These are phyloP conservation scores for Cystofilobasidium ferigula DNA, from an alignment of 768 basidiomycete genomes.

Conservation along the genomic window DNA sequence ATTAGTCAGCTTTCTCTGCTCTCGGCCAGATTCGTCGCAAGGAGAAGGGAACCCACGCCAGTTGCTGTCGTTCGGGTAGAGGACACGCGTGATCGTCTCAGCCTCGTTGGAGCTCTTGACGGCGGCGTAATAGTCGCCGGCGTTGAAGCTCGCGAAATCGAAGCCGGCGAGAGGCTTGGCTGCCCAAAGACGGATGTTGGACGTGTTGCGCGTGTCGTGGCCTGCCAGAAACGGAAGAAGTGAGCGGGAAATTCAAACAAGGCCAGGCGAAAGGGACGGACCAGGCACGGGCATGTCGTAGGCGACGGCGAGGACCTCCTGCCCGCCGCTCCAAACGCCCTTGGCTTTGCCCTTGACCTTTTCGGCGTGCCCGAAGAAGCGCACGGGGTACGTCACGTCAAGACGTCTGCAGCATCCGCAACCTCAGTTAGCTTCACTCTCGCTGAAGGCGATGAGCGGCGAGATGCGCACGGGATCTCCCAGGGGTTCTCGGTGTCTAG, in stretches of 20 bases:
- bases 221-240: neutral
- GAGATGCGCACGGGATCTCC: conserved; percentile 38
- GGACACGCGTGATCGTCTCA: conserved; percentile 81
- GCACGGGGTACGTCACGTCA: conserved; percentile 55
- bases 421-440: too few species aligned
- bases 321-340: conserved; percentile 57
- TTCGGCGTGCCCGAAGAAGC: conserved; percentile 80
- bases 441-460: too few species aligned
- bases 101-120: conserved; percentile 43
- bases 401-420: too few species aligned
- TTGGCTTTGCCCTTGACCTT: conserved; percentile 41
- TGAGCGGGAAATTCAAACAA: neutral
- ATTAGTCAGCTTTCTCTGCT: too few species aligned
- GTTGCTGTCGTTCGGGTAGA: conserved; percentile 90
- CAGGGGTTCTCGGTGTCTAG: conserved; percentile 51
- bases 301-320: conserved; percentile 84
- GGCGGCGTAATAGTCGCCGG: neutral
- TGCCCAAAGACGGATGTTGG: conserved; percentile 58
- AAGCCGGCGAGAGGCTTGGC: conserved; percentile 50
- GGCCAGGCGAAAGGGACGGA: neutral
- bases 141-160: conserved; percentile 25
- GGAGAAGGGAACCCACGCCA: too few species aligned
- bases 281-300: conserved; percentile 91
- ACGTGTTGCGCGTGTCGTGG: conserved; percentile 62
- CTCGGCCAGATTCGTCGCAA: too few species aligned